Base-by-base conservation (phyloP, 129 eudicot genomes). In the Oenanthe sinensis region DNA sequence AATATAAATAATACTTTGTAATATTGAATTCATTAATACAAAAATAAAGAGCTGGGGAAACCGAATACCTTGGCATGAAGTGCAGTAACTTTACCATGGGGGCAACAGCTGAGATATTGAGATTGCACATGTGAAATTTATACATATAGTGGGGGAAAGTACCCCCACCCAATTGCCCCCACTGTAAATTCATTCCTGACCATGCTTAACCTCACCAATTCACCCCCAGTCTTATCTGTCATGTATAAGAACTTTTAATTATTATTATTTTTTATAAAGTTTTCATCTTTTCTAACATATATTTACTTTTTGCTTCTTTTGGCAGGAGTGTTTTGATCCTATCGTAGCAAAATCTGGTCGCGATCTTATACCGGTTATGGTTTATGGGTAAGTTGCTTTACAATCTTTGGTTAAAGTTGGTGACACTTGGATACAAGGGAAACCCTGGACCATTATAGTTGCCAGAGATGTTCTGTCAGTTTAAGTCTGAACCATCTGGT, bases 351-450 rank as follows among this genome's bases (percentile, higher is more conserved):
- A 76, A 76, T 89, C 92, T 81, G 97, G 98, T 22, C 93, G 97
- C 26, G 98, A 94, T 85, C 90, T 91, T n/a, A 94, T 94, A 81
- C 98, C 98, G 24, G 93, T 94, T 19, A 94, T 94, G 98, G 98
- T 94, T 76, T 92, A 94, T 79, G 98, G 98, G 98, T 94, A 85
- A 87, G 95, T 77, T 82, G 54, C 55, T 71, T 39, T 13, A 50
- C 30, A 50, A 37, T 60, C 28, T 30, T 42, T 33, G 68, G 63
- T 24, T 37, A 17, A 65, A 13, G 71, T 65, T 28, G 17, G 20
- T 65, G 12, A 11, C 17, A 65, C 16, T 28, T 14, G 6, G 71
- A 65, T 55, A 20, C 5, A 22, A 55, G 65, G n/a, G 65, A 8
- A 55, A 3, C 65, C 26, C 26, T 19, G 65, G 10, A 22, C n/a